A percentile compares a stretch with the other conserved stretches of the same genome.
Conservation (phyloP, 139 green algal genomes). For the Chlorella sp. region DNA sequence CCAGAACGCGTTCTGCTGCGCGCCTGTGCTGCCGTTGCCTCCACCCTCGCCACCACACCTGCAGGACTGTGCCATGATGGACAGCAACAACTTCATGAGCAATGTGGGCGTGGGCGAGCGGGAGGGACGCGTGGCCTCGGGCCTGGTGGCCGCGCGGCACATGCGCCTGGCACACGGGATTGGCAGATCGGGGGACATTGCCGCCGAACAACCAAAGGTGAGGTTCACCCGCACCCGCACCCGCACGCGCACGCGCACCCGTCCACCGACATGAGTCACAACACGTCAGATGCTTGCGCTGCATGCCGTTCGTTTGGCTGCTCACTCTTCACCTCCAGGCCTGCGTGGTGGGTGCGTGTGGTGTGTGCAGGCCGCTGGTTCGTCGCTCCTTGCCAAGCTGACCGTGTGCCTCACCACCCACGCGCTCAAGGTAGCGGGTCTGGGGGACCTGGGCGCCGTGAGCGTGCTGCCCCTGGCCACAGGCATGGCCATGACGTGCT, state of each 20-base stretch:
- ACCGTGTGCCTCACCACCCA: conserved; percentile 65
- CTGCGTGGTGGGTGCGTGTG: neutral
- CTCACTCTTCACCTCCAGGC: too few relatives aligned
- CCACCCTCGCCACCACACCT: neutral
- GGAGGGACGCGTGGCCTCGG: conserved; percentile 76
- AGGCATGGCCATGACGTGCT: conserved; percentile 82
- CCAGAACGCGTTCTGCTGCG: neutral
- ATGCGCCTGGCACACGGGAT: conserved; percentile 88
- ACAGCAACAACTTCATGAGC: conserved; percentile 94
- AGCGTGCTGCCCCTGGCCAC: conserved; percentile 85
- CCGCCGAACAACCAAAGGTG: conserved; percentile 93
- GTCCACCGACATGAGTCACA: neutral
- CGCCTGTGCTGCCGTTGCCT: neutral
- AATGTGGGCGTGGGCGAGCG: conserved; percentile 90
- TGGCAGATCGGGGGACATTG: conserved; percentile 81
- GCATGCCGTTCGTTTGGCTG: neutral
- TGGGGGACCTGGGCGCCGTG: conserved; percentile 47
- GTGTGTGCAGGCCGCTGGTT: conserved; percentile 65
- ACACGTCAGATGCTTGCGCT: neutral
- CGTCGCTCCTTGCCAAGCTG: conserved; percentile 76
- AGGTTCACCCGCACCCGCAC: neutral
- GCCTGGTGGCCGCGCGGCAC: conserved; percentile 70
- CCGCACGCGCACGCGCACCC: too few relatives aligned
- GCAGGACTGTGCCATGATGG: conserved; percentile 87
- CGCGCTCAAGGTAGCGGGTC: conserved; percentile 59